Percentiles rank a stretch among this genome's conserved stretches.
Evolutionary conservation across 352 stramenopile genomes (phyloP).

Genomic region (Phytophthora meadii): DNA sequence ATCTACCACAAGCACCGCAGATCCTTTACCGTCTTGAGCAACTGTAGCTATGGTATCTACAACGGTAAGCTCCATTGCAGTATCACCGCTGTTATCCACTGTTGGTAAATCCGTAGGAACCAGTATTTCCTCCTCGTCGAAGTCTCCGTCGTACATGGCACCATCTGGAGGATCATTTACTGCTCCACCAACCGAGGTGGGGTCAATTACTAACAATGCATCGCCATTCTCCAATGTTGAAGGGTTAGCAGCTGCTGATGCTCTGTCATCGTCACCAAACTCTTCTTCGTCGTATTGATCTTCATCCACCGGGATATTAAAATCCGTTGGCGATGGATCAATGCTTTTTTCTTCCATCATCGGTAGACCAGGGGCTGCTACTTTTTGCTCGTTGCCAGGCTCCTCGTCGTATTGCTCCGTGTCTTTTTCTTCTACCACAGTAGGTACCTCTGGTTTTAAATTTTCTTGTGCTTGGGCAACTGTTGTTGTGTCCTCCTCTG

Average conservation of each 20-base stretch:
- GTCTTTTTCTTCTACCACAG: background rate
- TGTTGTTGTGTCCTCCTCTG: constrained; percentile 17
- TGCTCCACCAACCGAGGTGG: background rate
- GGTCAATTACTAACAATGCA: background rate
- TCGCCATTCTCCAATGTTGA: background rate
- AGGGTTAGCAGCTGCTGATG: background rate
- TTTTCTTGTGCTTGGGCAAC: background rate
- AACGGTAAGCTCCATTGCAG: background rate
- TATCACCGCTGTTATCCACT: background rate
- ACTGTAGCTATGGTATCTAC: background rate
- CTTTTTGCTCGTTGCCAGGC: constrained; percentile 11
- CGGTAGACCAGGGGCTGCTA: background rate
- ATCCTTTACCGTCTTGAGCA: background rate
- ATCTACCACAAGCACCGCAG: background rate
- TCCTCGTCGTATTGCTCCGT: constrained; percentile 21
- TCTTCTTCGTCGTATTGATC: constrained; percentile 21
- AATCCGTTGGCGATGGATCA: background rate
- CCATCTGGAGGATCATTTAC: background rate
- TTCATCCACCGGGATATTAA: background rate
- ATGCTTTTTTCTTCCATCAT: background rate
- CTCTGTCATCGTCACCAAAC: constrained; percentile 19
- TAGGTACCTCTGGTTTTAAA: background rate
- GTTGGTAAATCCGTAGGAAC: background rate
- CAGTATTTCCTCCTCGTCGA: constrained; percentile 11
- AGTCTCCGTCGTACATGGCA: constrained; percentile 15